Conservation (phyloP, 2,329 filamentous ascomycete species). For the Pseudopithomyces chartarum region DNA sequence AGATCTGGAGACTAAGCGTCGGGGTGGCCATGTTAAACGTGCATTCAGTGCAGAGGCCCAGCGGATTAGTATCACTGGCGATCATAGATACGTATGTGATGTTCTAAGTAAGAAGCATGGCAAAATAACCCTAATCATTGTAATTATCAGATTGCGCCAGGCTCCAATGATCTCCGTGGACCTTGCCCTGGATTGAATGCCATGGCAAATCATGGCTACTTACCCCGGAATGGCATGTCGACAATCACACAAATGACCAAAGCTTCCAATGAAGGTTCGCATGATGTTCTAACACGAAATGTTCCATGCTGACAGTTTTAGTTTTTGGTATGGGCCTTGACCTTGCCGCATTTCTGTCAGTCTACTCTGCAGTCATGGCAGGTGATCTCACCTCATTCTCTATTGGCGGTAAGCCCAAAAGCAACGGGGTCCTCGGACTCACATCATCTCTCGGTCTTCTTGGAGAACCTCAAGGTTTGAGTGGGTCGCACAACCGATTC, state of each 20-base stretch:
- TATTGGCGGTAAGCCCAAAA: slow-evolving; percentile 52
- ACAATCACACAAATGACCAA: slow-evolving; percentile 1
- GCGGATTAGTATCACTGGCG: too few species aligned
- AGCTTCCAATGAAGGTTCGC: slow-evolving; percentile 7
- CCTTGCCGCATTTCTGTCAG: slow-evolving; percentile 36
- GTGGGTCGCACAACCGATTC: slow-evolving; percentile 40
- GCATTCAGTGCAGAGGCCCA: too few species aligned
- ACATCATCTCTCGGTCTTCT: slow-evolving; percentile 21
- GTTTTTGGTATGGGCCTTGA: slow-evolving; percentile 44
- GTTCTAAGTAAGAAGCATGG: too few species aligned
- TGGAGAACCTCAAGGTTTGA: slow-evolving; percentile 29
- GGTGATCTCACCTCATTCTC: slow-evolving; percentile 53
- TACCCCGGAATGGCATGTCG: neutral
- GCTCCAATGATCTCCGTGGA: neutral
- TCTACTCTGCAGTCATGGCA: slow-evolving; percentile 40
- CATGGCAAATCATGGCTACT: too few species aligned
- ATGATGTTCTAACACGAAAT: neutral
- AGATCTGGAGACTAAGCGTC: neutral
- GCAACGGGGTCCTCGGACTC: slow-evolving; percentile 15
- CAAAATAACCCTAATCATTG: neutral
- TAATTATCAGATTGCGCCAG: neutral
- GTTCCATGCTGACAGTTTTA: slow-evolving; percentile 8
- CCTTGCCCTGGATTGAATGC: too few species aligned
- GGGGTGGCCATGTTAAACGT: too few species aligned
- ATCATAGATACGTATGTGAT: too few species aligned